Conservation (phyloP, 75 land plant genomes). For the Cupressus sempervirens region DNA sequence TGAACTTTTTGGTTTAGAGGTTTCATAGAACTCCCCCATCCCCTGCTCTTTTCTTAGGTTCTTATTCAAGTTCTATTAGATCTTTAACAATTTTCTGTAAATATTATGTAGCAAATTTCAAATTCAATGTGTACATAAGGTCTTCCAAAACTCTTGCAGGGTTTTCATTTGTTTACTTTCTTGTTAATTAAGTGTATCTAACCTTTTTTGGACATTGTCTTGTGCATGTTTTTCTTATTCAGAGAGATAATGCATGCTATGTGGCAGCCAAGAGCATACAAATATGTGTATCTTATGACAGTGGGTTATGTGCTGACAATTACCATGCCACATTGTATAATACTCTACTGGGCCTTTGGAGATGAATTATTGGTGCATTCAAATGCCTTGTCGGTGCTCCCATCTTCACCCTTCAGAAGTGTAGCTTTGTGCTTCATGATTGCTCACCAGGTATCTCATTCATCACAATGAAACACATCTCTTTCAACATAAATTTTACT, state of each 20-base stretch:
- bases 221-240: background rate
- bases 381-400: constrained; percentile 30
- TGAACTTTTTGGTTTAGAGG: too few species aligned
- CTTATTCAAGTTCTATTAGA: too few species aligned
- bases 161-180: too few species aligned
- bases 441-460: constrained; percentile 22
- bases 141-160: too few species aligned
- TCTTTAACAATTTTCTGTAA: too few species aligned
- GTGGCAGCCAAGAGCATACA: constrained; percentile 27
- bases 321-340: constrained; percentile 22
- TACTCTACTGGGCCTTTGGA: constrained; percentile 35
- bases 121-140: too few species aligned
- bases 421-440: constrained; percentile 23
- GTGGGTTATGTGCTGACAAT: constrained; percentile 19
- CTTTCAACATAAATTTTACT: too few species aligned
- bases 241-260: constrained; percentile 44
- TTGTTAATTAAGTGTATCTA: background rate
- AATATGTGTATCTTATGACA: constrained; percentile 22
- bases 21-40: too few species aligned
- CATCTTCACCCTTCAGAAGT: constrained; percentile 11
- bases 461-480: too few species aligned
- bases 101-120: too few species aligned
- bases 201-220: background rate
- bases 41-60: too few species aligned
- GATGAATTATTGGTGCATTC: constrained; percentile 21